Evolutionary conservation across 2,329 filamentous ascomycete species (phyloP).

Genomic region (Nemania abortiva): DNA sequence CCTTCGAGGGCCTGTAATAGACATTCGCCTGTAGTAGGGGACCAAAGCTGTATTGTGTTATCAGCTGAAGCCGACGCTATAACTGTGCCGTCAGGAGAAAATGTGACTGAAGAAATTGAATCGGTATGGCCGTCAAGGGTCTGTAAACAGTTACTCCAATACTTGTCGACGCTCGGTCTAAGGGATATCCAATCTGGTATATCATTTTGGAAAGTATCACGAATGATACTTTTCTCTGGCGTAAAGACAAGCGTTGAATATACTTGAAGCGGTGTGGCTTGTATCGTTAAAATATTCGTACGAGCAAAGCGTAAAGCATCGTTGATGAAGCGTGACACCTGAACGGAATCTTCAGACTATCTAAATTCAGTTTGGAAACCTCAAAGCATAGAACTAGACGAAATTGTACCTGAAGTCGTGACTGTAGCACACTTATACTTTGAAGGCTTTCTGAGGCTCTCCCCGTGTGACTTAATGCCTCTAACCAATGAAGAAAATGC

Average conservation of each 20-base stretch:
- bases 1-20: slow-evolving; percentile 29
- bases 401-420: slow-evolving; percentile 32
- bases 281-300: slow-evolving; percentile 44
- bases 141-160: slow-evolving; percentile 39
- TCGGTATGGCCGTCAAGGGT: slow-evolving; percentile 36
- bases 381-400: neutral
- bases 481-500: slow-evolving; percentile 35
- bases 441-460: slow-evolving; percentile 35
- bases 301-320: slow-evolving; percentile 47
- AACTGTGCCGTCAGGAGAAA: slow-evolving; percentile 27
- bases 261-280: slow-evolving; percentile 49
- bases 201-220: slow-evolving; percentile 38
- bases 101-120: neutral
- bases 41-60: slow-evolving; percentile 19
- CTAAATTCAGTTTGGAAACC: slow-evolving; percentile 10
- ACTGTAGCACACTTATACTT: slow-evolving; percentile 31
- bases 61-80: slow-evolving; percentile 25
- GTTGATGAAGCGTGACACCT: slow-evolving; percentile 39
- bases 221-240: slow-evolving; percentile 47
- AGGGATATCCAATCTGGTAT: slow-evolving; percentile 40
- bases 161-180: slow-evolving; percentile 28
- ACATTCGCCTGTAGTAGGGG: too few species aligned
- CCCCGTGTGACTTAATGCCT: slow-evolving; percentile 24
- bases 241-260: slow-evolving; percentile 53
- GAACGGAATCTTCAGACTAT: slow-evolving; percentile 14